These are phyloP conservation scores for Symbiodinium pilosum DNA, from an alignment of 73 alveolate genomes.

Conservation along the genomic window DNA sequence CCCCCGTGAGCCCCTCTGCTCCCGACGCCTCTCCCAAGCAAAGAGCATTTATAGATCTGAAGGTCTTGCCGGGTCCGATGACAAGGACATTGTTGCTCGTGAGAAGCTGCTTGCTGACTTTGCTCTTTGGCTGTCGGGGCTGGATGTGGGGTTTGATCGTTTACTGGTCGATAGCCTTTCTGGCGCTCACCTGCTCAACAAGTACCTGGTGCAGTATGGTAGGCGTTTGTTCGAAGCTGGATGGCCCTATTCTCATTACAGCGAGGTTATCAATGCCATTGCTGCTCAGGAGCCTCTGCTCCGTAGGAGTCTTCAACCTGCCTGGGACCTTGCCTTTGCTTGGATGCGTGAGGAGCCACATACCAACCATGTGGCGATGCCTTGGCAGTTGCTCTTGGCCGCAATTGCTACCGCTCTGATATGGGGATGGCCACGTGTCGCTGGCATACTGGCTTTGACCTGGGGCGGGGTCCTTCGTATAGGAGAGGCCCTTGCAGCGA, in stretches of 20 bases:
- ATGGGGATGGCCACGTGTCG: slow-evolving; percentile 19
- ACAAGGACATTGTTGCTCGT: neutral
- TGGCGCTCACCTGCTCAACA: neutral
- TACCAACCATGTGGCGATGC: neutral
- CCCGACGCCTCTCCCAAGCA: neutral
- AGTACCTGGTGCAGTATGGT: neutral
- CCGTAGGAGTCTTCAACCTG: neutral
- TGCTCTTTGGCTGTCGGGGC: neutral
- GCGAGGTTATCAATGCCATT: neutral
- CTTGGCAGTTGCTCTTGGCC: neutral
- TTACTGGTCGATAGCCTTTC: neutral
- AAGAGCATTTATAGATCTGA: no score
- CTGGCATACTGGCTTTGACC: neutral
- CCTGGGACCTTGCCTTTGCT: neutral
- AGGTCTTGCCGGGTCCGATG: neutral
- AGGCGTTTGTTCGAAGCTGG: neutral
- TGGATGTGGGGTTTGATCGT: neutral
- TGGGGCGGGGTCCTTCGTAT: neutral
- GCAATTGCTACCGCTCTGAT: neutral
- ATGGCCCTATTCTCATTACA: neutral
- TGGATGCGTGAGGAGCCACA: neutral
- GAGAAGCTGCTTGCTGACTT: neutral
- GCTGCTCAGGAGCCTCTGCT: neutral
- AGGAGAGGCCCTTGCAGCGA: neutral
- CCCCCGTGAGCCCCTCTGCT: neutral